Evolutionary conservation across 176 grass and related monocot genomes (phyloP), one percentile per base, ranked within the genome.

Genomic region (Aegilops bicornis): DNA sequence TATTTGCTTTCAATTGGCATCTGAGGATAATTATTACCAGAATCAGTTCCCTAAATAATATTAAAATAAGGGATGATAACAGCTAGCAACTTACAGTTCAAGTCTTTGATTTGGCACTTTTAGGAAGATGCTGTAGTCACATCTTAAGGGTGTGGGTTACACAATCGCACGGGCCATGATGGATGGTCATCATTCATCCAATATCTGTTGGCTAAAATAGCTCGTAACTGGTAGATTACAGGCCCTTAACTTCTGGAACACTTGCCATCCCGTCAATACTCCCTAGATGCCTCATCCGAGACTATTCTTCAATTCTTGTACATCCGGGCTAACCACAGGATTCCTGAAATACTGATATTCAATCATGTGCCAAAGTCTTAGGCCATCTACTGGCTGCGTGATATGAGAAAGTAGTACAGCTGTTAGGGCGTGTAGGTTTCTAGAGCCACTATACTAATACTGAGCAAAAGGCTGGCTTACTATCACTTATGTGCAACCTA

Each of bases 401-500:
- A 76, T 2, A 64, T 64, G 35, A 86, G 10, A 83, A 83, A 43
- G 45, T 6, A 77, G 36, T 84, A 68, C 36, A 84, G 74, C 73
- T 83, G 70, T 12, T 32, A 78, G 35, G 76, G 33, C 45, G 30
- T 71, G 15, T 64, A 35, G 64, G 40, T 40, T 71, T 40, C 82
- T 87, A 66, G 8, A 76, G 27, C 16, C 76, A 76, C 10, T 62
- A 81, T 37, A 62, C 61, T 79, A 83, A 31, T 84, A 85, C 10
- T 69, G 85, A 61, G 40, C 36, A 69, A 69, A 88, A 69, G 77
- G 23, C 77, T 81, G 33, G 79, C 63, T 86, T 64, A 72, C 30
- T 71, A 15, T 58, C 69, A 91, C 73, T 88, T 88, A 20, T 91
- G 89, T 91, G 40, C 77, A 77, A 33, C 2, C 52, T 88, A 91